A percentile compares a stretch with the other conserved stretches of the same genome.
phyloP scores from a whole-genome alignment of 805 yeast genomes.

The Grigorovia jiainica region DNA sequence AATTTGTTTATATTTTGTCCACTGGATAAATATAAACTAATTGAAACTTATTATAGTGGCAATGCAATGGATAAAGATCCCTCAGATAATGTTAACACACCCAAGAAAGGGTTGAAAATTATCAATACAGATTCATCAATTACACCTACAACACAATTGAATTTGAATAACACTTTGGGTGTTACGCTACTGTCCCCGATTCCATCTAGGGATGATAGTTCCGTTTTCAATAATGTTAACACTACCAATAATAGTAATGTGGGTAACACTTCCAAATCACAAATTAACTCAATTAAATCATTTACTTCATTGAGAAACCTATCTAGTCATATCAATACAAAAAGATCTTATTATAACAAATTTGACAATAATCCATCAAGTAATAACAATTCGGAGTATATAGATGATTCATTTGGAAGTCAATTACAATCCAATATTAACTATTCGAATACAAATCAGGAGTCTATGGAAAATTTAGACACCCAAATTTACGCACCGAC shows the following conservation, averaged over 20 bases:
- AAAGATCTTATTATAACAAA: neutral
- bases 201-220: too few relatives aligned
- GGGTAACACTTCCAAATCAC: neutral
- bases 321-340: neutral
- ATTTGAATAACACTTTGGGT: conserved; percentile 6
- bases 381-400: neutral
- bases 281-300: conserved; percentile 3
- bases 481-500: too few relatives aligned
- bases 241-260: neutral
- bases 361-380: neutral
- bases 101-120: neutral
- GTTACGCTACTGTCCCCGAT: too few relatives aligned
- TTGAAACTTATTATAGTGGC: neutral
- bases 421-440: too few relatives aligned
- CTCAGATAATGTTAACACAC: neutral
- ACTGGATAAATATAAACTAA: too few relatives aligned
- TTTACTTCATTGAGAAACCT: conserved; percentile 1
- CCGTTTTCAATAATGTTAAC: too few relatives aligned
- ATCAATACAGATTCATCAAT: neutral
- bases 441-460: too few relatives aligned
- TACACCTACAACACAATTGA: conserved; percentile 5
- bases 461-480: too few relatives aligned
- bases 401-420: neutral
- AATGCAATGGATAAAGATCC: neutral
- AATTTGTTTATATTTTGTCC: too few relatives aligned